Conservation (phyloP, 2,329 filamentous ascomycete species). For the Tolypocladium sp. region DNA sequence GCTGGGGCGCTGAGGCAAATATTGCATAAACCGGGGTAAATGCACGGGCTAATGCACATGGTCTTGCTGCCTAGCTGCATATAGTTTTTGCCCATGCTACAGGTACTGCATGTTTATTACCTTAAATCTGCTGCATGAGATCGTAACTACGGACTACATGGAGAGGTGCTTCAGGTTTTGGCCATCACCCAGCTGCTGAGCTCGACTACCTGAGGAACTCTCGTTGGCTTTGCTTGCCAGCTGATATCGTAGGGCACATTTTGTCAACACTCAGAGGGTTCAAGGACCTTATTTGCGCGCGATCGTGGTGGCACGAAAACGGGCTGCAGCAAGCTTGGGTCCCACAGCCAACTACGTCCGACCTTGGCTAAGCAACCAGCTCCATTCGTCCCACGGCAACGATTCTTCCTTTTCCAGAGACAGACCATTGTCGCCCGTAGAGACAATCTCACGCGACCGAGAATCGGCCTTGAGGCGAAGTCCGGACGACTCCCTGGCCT, state of each 20-base stretch:
- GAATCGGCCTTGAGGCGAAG: background rate
- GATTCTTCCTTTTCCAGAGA: background rate
- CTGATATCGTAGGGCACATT: background rate
- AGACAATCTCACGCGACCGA: background rate
- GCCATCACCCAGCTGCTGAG: background rate
- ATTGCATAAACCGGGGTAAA: conserved; percentile 2
- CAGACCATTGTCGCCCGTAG: background rate
- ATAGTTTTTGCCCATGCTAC: background rate
- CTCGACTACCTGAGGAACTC: background rate
- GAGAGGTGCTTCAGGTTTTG: background rate
- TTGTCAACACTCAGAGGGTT: background rate
- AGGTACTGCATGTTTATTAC: background rate
- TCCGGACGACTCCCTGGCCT: background rate
- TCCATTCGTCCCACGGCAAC: background rate
- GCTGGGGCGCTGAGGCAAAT: background rate
- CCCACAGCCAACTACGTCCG: background rate
- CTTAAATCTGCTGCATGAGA: background rate
- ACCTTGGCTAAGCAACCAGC: background rate
- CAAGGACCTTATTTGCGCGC: background rate
- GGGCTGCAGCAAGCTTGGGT: background rate
- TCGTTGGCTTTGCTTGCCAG: background rate
- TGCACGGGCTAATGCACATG: background rate
- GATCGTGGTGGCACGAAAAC: background rate
- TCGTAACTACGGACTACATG: too few relatives aligned
- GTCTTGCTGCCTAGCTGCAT: background rate